Base-by-base conservation (phyloP, 2,329 filamentous ascomycete genomes). In the Alternaria arbusti region DNA sequence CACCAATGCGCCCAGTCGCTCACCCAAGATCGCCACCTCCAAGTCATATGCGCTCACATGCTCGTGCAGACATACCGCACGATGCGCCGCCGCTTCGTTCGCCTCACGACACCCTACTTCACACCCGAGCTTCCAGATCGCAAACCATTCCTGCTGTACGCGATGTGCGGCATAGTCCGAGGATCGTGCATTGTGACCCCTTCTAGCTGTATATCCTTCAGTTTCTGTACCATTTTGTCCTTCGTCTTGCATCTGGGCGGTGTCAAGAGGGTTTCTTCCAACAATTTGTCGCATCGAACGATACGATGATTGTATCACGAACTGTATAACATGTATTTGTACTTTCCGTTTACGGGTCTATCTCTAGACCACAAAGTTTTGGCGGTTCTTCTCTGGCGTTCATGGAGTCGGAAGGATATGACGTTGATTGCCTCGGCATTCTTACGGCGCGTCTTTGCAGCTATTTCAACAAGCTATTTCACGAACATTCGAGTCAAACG, bases 1-100 rank as follows among this genome's bases (percentile, higher is more conserved):
- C 58, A 4, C 70, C 69, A 2, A 46, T 68, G 6, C 71, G 72
- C 22, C 67, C 69, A 3, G 66, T 59, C 5, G 40, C 63, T 4
- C 62, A 52, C 15, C 56, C 58, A 17, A 50, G 20, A 13, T 64
- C 54, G 22, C 58, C 52, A 10, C 26, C 56, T 15, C 15, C n/a
- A 6, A 59, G 13, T 15, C 54, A 54, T n/a, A 32, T 28, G 15
- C 47, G 47, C 11, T 54, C 59, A 30, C 49, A 32, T 17, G 32
- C 56, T 9, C 25, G 32, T 13, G 13, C 17, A 12, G 45, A 57
- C 15, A 25, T 57, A 12, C 3, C 57, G 20, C 43, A 23, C 5
- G 40, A 57, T 12, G 47, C 46, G 5, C 23, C 30, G n/a, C 36
- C 36, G n/a, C 36, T 40, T 26, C 32, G 15, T 15, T 43, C 49